A percentile compares a stretch with the other conserved stretches of the same genome.
Conservation (phyloP, 2,329 filamentous ascomycete genomes). For the Calcarisporium arbuscula region DNA sequence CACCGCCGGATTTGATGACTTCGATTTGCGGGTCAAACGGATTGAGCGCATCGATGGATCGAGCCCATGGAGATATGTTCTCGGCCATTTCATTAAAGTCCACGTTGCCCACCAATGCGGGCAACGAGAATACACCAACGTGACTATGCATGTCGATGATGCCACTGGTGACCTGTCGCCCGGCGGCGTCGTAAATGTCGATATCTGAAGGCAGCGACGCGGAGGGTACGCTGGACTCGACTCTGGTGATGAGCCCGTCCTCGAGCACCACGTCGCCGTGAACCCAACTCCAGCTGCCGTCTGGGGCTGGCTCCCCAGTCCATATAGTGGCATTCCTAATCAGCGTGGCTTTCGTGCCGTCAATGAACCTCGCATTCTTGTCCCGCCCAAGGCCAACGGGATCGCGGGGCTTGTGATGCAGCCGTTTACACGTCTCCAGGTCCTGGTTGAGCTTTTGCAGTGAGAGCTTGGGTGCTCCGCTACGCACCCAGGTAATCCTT, state of each 20-base stretch:
- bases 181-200: constrained; percentile 50
- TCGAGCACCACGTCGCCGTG: constrained; percentile 55
- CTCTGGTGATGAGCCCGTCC: constrained; percentile 52
- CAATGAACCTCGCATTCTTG: constrained; percentile 54
- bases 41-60: constrained; percentile 59
- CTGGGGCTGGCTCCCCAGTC: constrained; percentile 53
- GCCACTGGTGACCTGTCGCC: constrained; percentile 58
- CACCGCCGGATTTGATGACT: constrained; percentile 67
- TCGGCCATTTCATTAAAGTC: constrained; percentile 59
- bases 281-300: constrained; percentile 51
- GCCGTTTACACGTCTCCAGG: constrained; percentile 47
- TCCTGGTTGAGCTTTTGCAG: constrained; percentile 46
- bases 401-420: constrained; percentile 49
- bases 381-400: constrained; percentile 50
- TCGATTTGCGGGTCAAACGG: constrained; percentile 59
- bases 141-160: constrained; percentile 71
- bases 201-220: constrained; percentile 39
- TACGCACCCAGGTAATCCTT: constrained; percentile 27
- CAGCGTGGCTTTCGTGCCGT: constrained; percentile 52
- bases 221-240: constrained; percentile 37
- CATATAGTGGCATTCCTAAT: constrained; percentile 63
- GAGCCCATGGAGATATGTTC: constrained; percentile 62
- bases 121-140: constrained; percentile 53
- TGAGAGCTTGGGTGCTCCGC: constrained; percentile 36
- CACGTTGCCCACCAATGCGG: constrained; percentile 43